A percentile compares a stretch with the other conserved stretches of the same genome.
Conservation (phyloP, 1,139 yeast genomes). For the Blastobotrys malaysiensis region DNA sequence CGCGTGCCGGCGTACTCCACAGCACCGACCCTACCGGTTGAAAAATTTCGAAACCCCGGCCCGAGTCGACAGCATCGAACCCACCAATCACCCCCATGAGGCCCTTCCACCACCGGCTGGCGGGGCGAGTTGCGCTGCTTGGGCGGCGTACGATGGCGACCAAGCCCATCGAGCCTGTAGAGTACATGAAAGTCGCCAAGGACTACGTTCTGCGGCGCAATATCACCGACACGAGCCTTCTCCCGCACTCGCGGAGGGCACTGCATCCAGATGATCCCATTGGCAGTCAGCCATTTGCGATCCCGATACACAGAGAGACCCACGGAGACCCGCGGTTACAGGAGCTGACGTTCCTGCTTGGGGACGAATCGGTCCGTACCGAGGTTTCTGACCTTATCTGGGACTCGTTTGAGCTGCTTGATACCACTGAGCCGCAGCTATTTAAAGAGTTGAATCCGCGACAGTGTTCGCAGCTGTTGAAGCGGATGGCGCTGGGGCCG, state of each 20-base stretch:
- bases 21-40: neutral
- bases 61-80: neutral
- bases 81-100: neutral
- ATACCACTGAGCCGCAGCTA: constrained; percentile 8
- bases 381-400: constrained; percentile 10
- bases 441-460: constrained; percentile 7
- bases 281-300: neutral
- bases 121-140: neutral
- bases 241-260: constrained; percentile 1
- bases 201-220: neutral
- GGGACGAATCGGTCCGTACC: constrained; percentile 1
- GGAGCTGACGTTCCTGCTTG: constrained; percentile 1
- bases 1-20: neutral
- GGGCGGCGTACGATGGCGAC: constrained; percentile 3
- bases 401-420: constrained; percentile 12
- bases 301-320: neutral
- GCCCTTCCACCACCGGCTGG: neutral
- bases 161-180: constrained; percentile 1
- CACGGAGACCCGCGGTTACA: neutral
- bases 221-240: constrained; percentile 2
- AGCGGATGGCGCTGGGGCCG: constrained; percentile 1
- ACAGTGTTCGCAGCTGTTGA: constrained; percentile 9
- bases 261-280: constrained; percentile 1
- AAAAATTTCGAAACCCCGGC: neutral
- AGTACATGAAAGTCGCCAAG: constrained; percentile 3